Evolutionary conservation across 805 yeast genomes (phyloP).

Genomic region (Metschnikowia henanensis): DNA sequence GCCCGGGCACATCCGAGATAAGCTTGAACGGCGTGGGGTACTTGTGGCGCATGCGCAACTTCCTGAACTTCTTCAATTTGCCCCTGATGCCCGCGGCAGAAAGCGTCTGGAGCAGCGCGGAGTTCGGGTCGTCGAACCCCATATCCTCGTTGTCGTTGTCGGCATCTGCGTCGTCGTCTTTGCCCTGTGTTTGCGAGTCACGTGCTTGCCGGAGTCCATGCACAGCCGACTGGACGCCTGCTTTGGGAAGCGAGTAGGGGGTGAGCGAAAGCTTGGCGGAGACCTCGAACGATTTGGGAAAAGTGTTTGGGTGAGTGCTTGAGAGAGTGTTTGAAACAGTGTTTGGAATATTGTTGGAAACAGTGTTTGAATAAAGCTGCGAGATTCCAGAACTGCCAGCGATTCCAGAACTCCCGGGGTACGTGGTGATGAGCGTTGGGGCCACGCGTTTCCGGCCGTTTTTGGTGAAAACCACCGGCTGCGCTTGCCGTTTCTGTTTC

Average conservation of each 20-base stretch:
- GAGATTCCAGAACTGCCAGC: too few species aligned
- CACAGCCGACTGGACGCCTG: conserved; percentile 65
- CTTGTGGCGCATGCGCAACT: conserved; percentile 29
- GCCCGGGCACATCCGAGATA: conserved; percentile 36
- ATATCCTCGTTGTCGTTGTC: conserved; percentile 54
- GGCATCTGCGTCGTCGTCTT: conserved; percentile 24
- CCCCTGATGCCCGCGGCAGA: conserved; percentile 34
- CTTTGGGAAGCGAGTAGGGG: conserved; percentile 53
- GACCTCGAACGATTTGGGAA: conserved; percentile 24
- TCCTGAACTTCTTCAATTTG: conserved; percentile 31
- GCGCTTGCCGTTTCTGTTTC: conserved; percentile 16
- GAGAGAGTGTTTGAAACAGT: too few species aligned
- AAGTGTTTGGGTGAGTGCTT: too few species aligned
- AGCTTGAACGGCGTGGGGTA: conserved; percentile 39
- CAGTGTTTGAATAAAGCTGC: too few species aligned
- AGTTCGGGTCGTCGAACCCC: conserved; percentile 29
- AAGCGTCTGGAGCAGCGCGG: conserved; percentile 18
- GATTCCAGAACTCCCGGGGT: conserved; percentile 20
- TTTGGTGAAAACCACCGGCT: conserved; percentile 64
- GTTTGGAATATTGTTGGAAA: too few species aligned
- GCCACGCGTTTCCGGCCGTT: conserved; percentile 77
- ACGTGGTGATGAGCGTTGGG: conserved; percentile 60
- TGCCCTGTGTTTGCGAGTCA: conserved; percentile 14
- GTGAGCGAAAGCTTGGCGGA: conserved; percentile 43
- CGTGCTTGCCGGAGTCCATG: conserved; percentile 40